Conservation (phyloP, 148 eudicot species). For the Agrostemma githago region DNA sequence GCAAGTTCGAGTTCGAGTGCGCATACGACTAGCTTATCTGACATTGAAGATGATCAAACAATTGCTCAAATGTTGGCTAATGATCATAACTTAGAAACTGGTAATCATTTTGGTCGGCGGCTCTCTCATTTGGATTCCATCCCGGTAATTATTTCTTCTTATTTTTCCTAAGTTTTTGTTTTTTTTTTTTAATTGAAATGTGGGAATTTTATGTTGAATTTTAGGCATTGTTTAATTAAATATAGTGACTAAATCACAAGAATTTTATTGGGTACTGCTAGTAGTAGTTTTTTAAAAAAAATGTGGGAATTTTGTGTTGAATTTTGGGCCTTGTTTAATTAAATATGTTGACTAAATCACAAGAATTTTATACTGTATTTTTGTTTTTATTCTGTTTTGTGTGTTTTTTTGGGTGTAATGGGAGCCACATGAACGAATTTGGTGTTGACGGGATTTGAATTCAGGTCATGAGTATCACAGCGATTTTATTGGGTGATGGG, state of each 20-base stretch:
- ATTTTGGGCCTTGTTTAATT: too few species aligned
- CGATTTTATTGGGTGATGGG: too few species aligned
- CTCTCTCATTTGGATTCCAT: conserved; percentile 76
- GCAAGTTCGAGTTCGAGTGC: conserved; percentile 62
- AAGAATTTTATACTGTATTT: too few species aligned
- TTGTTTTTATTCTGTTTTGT: neutral
- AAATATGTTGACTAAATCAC: too few species aligned
- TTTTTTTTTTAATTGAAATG: neutral
- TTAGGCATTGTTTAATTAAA: neutral
- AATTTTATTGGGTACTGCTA: neutral
- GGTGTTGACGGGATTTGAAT: neutral
- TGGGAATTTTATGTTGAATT: neutral
- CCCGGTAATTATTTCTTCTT: conserved; percentile 37
- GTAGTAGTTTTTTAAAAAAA: too few species aligned
- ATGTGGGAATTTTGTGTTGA: too few species aligned
- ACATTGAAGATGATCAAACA: conserved; percentile 61
- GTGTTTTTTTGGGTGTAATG: neutral
- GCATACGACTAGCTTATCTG: conserved; percentile 42
- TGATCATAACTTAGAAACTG: conserved; percentile 31
- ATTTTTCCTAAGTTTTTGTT: neutral
- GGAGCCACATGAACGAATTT: neutral
- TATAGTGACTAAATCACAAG: neutral
- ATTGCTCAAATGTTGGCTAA: conserved; percentile 57
- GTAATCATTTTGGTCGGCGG: conserved; percentile 55
- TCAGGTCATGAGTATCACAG: neutral